Evolutionary conservation across 225 moss, liverwort and hornwort genomes (phyloP).

Genomic region (Pseudisothecium myosuroides): DNA sequence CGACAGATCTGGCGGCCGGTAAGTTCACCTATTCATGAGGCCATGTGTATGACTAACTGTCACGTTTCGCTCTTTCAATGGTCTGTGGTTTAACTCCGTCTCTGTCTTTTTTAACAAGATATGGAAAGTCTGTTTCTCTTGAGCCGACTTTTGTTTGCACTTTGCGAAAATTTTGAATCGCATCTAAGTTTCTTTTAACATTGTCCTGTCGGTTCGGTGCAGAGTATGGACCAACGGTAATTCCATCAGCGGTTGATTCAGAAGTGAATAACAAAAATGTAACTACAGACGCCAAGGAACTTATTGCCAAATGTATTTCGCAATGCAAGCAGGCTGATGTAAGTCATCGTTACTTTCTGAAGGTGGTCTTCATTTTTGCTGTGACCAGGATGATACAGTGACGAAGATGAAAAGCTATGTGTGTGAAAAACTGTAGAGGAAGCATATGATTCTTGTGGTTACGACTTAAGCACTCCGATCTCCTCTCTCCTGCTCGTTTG

Average conservation of each 20-base stretch:
- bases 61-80: neutral
- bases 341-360: neutral
- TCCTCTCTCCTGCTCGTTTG: neutral
- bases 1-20: conserved; percentile 56
- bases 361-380: neutral
- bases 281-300: conserved; percentile 21
- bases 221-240: conserved; percentile 58
- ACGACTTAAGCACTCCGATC: neutral
- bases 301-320: conserved; percentile 51
- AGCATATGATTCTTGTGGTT: neutral
- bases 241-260: conserved; percentile 6
- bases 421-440: neutral
- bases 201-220: neutral
- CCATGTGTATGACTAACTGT: neutral
- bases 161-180: neutral
- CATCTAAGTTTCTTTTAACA: neutral
- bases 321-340: conserved; percentile 57
- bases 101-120: neutral
- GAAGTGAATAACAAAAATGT: conserved; percentile 8
- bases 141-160: neutral
- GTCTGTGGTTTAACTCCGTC: neutral
- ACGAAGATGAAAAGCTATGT: neutral
- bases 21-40: neutral
- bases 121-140: neutral
- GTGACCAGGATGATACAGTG: neutral